A percentile compares a stretch with the other conserved stretches of the same genome.
These are phyloP conservation scores for Candida silvatica DNA, from an alignment of 805 yeast species.

Conservation along the genomic window DNA sequence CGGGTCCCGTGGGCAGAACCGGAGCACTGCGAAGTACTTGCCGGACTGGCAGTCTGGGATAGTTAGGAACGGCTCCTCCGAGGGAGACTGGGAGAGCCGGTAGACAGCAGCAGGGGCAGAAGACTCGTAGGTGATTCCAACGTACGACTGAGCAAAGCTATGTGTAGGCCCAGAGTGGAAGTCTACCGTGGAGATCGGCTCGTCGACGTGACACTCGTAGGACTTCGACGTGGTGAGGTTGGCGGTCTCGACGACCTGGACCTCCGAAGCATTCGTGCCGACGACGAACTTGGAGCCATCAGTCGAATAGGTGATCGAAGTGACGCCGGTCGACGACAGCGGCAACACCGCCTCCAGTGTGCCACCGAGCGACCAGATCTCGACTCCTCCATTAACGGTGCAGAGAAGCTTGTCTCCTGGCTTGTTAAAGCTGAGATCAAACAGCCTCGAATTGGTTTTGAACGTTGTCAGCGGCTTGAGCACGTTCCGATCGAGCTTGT, in stretches of 20 bases:
- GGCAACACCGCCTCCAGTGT: constrained; percentile 10
- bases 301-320: constrained; percentile 30
- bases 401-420: constrained; percentile 18
- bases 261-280: constrained; percentile 40
- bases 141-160: constrained; percentile 8
- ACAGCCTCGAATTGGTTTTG: constrained; percentile 20
- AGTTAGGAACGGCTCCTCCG: constrained; percentile 16
- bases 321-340: constrained; percentile 10
- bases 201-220: constrained; percentile 28
- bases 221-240: constrained; percentile 26
- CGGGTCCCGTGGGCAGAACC: constrained; percentile 12
- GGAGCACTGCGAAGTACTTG: constrained; percentile 9
- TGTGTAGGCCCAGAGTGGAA: constrained; percentile 10
- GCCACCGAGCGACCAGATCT: constrained; percentile 14
- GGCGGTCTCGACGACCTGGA: constrained; percentile 30
- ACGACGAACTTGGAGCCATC: constrained; percentile 30
- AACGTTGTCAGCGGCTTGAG: constrained; percentile 15
- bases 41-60: constrained; percentile 19
- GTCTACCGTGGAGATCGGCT: constrained; percentile 30
- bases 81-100: constrained; percentile 14
- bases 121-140: constrained; percentile 34
- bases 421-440: constrained; percentile 32
- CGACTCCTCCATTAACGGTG: constrained; percentile 32
- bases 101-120: constrained; percentile 28
- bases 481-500: too few relatives aligned